Evolutionary conservation across 345 rosid genomes (phyloP).

Genomic region (Salix exigua): DNA sequence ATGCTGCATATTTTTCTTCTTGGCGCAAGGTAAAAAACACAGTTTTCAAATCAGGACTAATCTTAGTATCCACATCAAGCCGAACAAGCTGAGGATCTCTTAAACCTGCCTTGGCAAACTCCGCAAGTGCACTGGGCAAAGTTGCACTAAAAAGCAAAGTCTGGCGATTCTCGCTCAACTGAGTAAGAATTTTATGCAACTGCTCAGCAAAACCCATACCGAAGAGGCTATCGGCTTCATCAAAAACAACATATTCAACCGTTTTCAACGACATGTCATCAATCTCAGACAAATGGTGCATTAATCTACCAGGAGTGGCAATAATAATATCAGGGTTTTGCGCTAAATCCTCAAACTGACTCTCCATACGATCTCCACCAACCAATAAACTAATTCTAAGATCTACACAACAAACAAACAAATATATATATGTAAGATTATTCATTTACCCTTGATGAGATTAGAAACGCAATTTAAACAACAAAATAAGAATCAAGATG

Average conservation of each 20-base stretch:
- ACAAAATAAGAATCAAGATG: not conserved
- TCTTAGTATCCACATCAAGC: conserved; percentile 83
- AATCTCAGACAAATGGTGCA: conserved; percentile 90
- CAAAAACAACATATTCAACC: conserved; percentile 93
- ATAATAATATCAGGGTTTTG: conserved; percentile 88
- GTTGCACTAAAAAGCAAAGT: conserved; percentile 96
- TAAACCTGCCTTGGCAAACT: conserved; percentile 90
- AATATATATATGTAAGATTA: not conserved
- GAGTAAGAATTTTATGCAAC: conserved; percentile 67
- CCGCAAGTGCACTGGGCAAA: conserved; percentile 94
- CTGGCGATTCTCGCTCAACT: conserved; percentile 88
- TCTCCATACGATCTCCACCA: conserved; percentile 96
- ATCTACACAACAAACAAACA: conserved; percentile 39
- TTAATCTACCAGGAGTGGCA: conserved; percentile 91
- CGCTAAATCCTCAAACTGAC: conserved; percentile 86
- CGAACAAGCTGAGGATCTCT: conserved; percentile 93
- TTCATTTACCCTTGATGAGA: too few relatives aligned
- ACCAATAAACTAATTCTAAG: conserved; percentile 78
- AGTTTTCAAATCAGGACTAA: conserved; percentile 81
- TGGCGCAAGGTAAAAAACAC: conserved; percentile 70
- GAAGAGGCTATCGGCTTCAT: conserved; percentile 89
- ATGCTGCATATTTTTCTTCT: conserved; percentile 83
- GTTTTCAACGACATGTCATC: conserved; percentile 82
- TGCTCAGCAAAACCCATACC: conserved; percentile 96
- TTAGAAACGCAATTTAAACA: not conserved